phyloP scores from a whole-genome alignment of 768 basidiomycete species.

The Lactifluus subvellereus region DNA sequence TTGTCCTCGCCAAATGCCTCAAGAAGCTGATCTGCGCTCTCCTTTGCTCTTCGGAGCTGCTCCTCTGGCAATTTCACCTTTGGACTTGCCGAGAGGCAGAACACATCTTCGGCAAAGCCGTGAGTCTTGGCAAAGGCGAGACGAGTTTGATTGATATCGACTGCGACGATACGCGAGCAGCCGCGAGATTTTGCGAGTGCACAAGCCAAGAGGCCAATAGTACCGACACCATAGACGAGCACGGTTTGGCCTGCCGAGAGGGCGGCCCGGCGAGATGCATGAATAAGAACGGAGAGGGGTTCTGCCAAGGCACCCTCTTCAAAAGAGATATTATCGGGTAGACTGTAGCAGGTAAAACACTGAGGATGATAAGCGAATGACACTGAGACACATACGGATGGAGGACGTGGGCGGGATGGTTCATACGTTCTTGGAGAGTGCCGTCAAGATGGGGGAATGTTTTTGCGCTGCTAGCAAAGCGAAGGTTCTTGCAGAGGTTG shows the following conservation, averaged over 20 bases:
- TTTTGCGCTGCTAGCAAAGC: constrained; percentile 86
- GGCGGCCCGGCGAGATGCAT: constrained; percentile 44
- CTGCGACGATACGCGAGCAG: constrained; percentile 63
- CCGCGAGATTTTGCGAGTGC: constrained; percentile 69
- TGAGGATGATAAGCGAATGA: neutral
- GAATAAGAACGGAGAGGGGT: constrained; percentile 86
- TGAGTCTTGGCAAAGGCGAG: constrained; percentile 70
- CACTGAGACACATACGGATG: constrained; percentile 60
- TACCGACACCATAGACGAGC: constrained; percentile 87
- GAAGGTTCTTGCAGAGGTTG: constrained; percentile 87
- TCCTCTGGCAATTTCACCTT: constrained; percentile 51
- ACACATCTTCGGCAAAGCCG: constrained; percentile 73
- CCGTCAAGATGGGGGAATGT: constrained; percentile 92
- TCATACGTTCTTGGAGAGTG: constrained; percentile 81
- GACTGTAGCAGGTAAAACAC: constrained; percentile 35
- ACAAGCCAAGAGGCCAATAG: constrained; percentile 89
- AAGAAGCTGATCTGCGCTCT: constrained; percentile 47
- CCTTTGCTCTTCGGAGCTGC: constrained; percentile 54
- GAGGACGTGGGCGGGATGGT: constrained; percentile 80
- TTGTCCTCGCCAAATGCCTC: constrained; percentile 53
- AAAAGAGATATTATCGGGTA: constrained; percentile 71
- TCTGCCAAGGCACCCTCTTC: constrained; percentile 87
- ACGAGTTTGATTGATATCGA: constrained; percentile 82
- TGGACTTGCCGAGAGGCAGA: constrained; percentile 48
- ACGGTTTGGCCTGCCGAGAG: constrained; percentile 55